These are phyloP conservation scores for Teratosphaeria zuluensis DNA, from an alignment of 2,329 filamentous ascomycete genomes.

Conservation along the genomic window DNA sequence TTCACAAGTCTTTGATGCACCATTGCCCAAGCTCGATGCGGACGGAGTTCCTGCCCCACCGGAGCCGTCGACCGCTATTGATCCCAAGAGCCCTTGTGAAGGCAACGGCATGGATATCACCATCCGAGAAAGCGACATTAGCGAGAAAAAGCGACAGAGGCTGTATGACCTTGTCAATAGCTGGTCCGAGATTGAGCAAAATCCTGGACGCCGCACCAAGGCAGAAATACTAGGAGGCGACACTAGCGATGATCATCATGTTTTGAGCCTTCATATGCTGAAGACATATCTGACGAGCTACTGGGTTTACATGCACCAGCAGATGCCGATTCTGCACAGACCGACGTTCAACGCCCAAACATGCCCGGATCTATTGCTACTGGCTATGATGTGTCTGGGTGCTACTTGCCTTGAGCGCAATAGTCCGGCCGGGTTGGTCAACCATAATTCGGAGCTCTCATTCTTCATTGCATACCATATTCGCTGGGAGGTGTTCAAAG, in stretches of 20 bases:
- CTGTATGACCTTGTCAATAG: slow-evolving; percentile 69
- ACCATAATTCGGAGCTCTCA: slow-evolving; percentile 70
- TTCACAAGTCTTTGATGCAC: slow-evolving; percentile 9
- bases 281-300: slow-evolving; percentile 88
- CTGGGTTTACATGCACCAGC: slow-evolving; percentile 90
- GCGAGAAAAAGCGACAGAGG: slow-evolving; percentile 71
- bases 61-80: background rate
- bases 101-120: slow-evolving; percentile 55
- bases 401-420: slow-evolving; percentile 80
- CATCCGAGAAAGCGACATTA: slow-evolving; percentile 68
- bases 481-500: slow-evolving; percentile 93
- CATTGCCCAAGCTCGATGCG: slow-evolving; percentile 17
- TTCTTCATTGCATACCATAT: slow-evolving; percentile 88
- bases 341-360: slow-evolving; percentile 85
- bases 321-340: slow-evolving; percentile 88
- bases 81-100: background rate
- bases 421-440: slow-evolving; percentile 62
- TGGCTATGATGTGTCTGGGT: slow-evolving; percentile 87
- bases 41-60: slow-evolving; percentile 5
- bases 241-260: slow-evolving; percentile 50
- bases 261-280: slow-evolving; percentile 86
- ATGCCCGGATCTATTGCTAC: slow-evolving; percentile 71
- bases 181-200: slow-evolving; percentile 72
- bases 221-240: slow-evolving; percentile 72
- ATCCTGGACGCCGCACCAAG: slow-evolving; percentile 63